Evolutionary conservation across 805 yeast species (phyloP).

Genomic region (Maudiozyma bulderi): DNA sequence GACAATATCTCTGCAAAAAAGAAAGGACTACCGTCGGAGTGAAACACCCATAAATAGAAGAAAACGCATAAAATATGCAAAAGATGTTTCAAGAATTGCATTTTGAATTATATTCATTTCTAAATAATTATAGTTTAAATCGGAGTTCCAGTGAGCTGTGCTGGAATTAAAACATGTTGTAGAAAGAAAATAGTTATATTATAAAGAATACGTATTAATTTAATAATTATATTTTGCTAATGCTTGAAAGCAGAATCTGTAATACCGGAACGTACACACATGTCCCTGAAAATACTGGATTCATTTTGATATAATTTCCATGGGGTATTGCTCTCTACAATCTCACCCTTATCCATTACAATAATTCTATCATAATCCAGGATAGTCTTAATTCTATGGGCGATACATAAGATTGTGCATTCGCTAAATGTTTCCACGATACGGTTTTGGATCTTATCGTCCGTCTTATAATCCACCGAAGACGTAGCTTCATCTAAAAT

Average conservation of each 20-base stretch:
- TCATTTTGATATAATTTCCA: conserved; percentile 33
- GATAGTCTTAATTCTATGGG: conserved; percentile 60
- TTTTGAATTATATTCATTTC: too few relatives aligned
- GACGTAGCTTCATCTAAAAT: conserved; percentile 74
- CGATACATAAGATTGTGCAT: conserved; percentile 64
- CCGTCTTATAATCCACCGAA: conserved; percentile 66
- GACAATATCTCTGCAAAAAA: too few relatives aligned
- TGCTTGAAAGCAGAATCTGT: conserved; percentile 30
- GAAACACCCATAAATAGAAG: too few relatives aligned
- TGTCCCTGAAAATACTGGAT: conserved; percentile 40
- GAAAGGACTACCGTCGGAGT: too few relatives aligned
- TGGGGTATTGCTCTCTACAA: conserved; percentile 49
- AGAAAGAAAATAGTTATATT: too few relatives aligned
- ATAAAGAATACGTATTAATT: too few relatives aligned
- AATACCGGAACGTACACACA: conserved; percentile 43
- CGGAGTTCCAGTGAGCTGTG: too few relatives aligned
- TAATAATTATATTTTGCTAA: too few relatives aligned
- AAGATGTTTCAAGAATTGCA: too few relatives aligned
- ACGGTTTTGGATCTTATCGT: conserved; percentile 50
- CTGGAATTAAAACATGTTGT: too few relatives aligned
- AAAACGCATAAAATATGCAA: too few relatives aligned
- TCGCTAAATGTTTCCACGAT: conserved; percentile 47
- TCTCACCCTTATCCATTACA: conserved; percentile 49
- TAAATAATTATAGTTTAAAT: too few relatives aligned
- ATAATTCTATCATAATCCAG: conserved; percentile 47